Percentiles rank a stretch among this genome's conserved stretches.
These are phyloP conservation scores for Populus deltoides DNA, from an alignment of 345 rosid genomes.

Conservation along the genomic window DNA sequence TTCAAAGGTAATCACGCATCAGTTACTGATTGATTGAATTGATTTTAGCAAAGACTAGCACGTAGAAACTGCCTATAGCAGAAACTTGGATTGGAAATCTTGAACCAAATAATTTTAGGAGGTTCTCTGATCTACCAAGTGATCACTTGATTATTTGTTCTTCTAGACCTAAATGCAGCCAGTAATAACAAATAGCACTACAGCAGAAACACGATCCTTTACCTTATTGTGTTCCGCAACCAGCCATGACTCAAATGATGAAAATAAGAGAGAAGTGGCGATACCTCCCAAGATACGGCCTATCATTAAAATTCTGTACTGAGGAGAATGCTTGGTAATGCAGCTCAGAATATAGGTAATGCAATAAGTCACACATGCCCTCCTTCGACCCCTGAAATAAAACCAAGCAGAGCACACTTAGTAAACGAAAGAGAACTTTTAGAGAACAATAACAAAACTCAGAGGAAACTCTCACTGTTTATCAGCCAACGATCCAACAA, in stretches of 20 bases:
- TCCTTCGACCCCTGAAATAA: constrained; percentile 77
- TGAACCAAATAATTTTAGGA: neutral
- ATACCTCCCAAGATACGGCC: constrained; percentile 61
- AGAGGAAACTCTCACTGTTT: constrained; percentile 59
- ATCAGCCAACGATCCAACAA: constrained; percentile 96
- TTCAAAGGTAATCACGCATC: neutral
- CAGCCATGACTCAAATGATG: constrained; percentile 97
- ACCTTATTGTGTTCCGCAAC: constrained; percentile 98
- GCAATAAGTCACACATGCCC: constrained; percentile 87
- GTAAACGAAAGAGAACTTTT: constrained; percentile 4
- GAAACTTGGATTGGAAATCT: neutral
- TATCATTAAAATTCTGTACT: constrained; percentile 83
- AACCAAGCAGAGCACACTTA: constrained; percentile 3
- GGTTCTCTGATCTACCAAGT: neutral
- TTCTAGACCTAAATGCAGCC: constrained; percentile 16
- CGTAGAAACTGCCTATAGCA: neutral
- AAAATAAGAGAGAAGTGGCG: constrained; percentile 47
- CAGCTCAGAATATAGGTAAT: constrained; percentile 84
- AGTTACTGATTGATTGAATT: neutral
- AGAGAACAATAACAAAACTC: constrained; percentile 1
- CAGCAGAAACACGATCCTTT: constrained; percentile 23
- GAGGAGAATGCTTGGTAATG: constrained; percentile 89
- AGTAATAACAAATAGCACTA: constrained; percentile 21
- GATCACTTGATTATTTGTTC: neutral
- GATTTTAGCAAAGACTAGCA: neutral